Conservation (phyloP, 106 monocot genomes). For the Phalaenopsis aphrodite region DNA sequence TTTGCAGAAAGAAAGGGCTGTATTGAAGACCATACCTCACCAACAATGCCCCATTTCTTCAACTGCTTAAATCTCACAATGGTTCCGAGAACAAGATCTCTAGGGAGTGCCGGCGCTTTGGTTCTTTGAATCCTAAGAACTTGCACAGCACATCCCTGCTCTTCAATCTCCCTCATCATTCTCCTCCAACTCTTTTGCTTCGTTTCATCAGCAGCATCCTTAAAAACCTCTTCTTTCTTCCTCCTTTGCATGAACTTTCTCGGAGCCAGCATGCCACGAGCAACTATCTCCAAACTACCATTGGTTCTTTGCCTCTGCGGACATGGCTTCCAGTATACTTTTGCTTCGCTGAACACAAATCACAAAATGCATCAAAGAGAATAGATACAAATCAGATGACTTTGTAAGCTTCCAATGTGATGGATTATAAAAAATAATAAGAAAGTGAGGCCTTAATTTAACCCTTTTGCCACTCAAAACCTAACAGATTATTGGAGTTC, state of each 20-base stretch:
- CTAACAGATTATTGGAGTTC: background rate
- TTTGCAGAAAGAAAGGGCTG: background rate
- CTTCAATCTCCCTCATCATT: constrained; percentile 83
- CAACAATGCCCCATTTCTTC: constrained; percentile 82
- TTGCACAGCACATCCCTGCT: constrained; percentile 56
- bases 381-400: background rate
- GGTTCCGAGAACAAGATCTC: constrained; percentile 76
- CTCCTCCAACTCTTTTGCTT: constrained; percentile 78
- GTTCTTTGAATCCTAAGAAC: constrained; percentile 44
- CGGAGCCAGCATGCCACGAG: constrained; percentile 70
- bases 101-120: constrained; percentile 51
- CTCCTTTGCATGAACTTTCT: constrained; percentile 93
- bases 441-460: background rate
- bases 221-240: constrained; percentile 70
- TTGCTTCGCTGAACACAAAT: constrained; percentile 33
- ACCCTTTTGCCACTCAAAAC: background rate
- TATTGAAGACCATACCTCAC: constrained; percentile 43
- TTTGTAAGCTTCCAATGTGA: background rate
- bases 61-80: constrained; percentile 89
- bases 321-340: constrained; percentile 13
- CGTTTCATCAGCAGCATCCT: constrained; percentile 63
- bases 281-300: constrained; percentile 48
- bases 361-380: background rate
- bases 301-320: constrained; percentile 19
- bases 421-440: background rate